Evolutionary conservation across 306 rosid genomes (phyloP).

Genomic region (Purshia tridentata): DNA sequence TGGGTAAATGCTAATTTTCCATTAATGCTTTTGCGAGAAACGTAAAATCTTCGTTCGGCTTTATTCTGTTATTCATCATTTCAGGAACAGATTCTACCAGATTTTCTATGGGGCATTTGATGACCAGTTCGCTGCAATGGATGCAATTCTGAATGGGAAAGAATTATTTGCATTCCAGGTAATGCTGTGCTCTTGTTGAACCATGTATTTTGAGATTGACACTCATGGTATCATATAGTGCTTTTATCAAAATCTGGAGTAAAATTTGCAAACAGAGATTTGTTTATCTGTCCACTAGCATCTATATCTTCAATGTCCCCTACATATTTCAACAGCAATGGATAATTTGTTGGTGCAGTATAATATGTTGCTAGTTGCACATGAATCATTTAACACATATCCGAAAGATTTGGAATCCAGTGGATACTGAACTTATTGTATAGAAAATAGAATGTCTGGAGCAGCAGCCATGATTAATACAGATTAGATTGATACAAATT

Average conservation of each 20-base stretch:
- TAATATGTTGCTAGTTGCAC: conserved; percentile 21
- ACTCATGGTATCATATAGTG: conserved; percentile 16
- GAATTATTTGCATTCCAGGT: conserved; percentile 82
- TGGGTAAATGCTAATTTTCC: conserved; percentile 47
- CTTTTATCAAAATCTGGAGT: background rate
- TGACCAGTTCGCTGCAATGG: conserved; percentile 83
- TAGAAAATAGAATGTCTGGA: conserved; percentile 15
- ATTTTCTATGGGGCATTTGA: conserved; percentile 82
- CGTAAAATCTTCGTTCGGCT: conserved; percentile 28
- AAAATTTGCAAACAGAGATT: background rate
- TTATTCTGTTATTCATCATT: conserved; percentile 16
- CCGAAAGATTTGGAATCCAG: background rate
- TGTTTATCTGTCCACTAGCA: conserved; percentile 47
- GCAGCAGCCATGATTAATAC: conserved; percentile 8
- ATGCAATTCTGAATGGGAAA: conserved; percentile 78
- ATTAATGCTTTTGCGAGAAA: conserved; percentile 28
- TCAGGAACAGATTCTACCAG: conserved; percentile 68
- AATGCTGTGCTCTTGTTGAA: conserved; percentile 38
- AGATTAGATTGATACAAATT: background rate
- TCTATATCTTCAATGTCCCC: conserved; percentile 32
- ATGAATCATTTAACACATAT: background rate
- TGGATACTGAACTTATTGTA: background rate
- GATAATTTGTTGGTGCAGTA: conserved; percentile 25
- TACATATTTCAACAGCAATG: conserved; percentile 12
- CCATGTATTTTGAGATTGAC: conserved; percentile 28